Base-by-base conservation (phyloP, 1,284 basidiomycete genomes). In the Taiwanofungus camphoratus region DNA sequence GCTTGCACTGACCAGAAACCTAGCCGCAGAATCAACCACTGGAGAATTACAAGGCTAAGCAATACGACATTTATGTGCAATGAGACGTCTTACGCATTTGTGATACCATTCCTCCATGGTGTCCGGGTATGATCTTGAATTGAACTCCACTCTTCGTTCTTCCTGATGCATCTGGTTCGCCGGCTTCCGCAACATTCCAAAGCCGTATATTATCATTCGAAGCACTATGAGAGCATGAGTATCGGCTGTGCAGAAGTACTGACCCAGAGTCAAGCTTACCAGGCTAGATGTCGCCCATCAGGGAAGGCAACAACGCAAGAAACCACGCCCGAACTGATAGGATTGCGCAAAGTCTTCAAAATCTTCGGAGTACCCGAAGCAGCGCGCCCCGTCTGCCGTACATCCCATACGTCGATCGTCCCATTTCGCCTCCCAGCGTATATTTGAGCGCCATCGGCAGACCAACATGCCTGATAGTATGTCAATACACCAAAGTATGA, bases 71-170 rank as follows among this genome's bases (percentile, higher is more conserved):
- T 15, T 19, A 18, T 22, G 22, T 5, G 15, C 2, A 22, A 6
- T 15, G 9, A 4, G 24, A 16, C 6, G 7, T 54, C 60, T 29
- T 49, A 94, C 92, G 63, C 78, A 96, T 88, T 54, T 88, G 85
- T 4, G 92, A 95, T 13, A 97, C 78, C 48, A 84, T 88, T 2
- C 92, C 94, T 22, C 94, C 93, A 65, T 97, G 92, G 66, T 98
- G 94, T 0, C 95, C 95, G 4, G 93, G 88, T 29, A 99, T 90
- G 50, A 98, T 96, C 65, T 92, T 92, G 74, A 97, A 97, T 51
- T 87, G 87, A 15, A 84, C 82, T 6, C 82, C 77, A 52, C 77
- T 76, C 60, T 73, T 80, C 42, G 69, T 66, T 56, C 73, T 77
- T 30, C 74, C 73, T 41, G 57, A 71, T 6, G 70, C 71, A 56